Base-by-base conservation (phyloP, 176 grass and related monocot species). In the Tuctoria greenei region DNA sequence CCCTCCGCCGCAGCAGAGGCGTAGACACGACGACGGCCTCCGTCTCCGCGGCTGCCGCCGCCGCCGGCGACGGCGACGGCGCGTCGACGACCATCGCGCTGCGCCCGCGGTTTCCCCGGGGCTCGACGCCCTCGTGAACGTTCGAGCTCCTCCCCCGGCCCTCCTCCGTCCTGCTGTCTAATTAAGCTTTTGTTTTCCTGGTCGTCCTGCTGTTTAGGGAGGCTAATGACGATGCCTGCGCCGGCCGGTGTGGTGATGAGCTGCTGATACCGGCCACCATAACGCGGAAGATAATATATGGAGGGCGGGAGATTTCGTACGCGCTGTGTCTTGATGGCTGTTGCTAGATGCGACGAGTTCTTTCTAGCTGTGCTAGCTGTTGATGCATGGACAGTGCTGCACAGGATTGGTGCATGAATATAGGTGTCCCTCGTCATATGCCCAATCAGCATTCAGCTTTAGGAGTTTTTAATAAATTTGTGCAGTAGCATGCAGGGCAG, bases 201-300 rank as follows among this genome's bases (percentile, higher is more conserved):
- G 81, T 8, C 38, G 64, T 24, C 76, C 86, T 88, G 38, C n/a
- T 8, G 76, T 88, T 57, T 52, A 82, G 80, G 86, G 63, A 61
- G 37, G 43, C 31, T 31, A 3, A 31, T 20, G 79, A 39, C 34
- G 38, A 59, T 23, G 51, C 36, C 12, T 38, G 34, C 61, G 20
- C 62, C n/a, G n/a, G n/a, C n/a, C n/a, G n/a, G n/a, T n/a, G 73
- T 43, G 47, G 50, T 54, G 79, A 60, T 61, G 79, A 60, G 41
- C 62, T 73, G 46, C 42, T 36, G 40, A 24, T 25, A 25, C 23
- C 4, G 55, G 55, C 23, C 25, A 13, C 10, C 55, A 10, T 3
- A 58, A 26, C n/a, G n/a, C n/a, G n/a, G 0, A 11, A 13, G n/a
- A n/a, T n/a, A n/a, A 41, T 65, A 38, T 75, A 46, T 35, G 25